Evolutionary conservation across 371 early-diverging fungal species (phyloP).

Genomic region (Smittium mucronatum): DNA sequence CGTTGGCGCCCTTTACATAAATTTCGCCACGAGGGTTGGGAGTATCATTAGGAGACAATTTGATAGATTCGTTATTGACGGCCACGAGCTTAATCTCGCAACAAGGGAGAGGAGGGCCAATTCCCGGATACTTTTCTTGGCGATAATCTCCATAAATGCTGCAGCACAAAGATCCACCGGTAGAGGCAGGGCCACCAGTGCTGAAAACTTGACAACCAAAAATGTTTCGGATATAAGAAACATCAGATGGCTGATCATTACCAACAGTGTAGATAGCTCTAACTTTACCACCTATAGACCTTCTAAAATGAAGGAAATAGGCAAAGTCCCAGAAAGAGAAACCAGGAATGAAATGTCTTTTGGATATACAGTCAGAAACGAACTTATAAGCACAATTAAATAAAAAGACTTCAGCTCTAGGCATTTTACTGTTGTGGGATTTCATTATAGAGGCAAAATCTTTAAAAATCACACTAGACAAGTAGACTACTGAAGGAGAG

Average conservation of each 20-base stretch:
- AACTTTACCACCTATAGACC: constrained; percentile 77
- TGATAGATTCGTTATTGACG: constrained; percentile 20
- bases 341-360: constrained; percentile 27
- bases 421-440: constrained; percentile 21
- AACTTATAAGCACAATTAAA: constrained; percentile 20
- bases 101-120: constrained; percentile 61
- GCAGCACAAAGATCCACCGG: constrained; percentile 14
- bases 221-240: constrained; percentile 23
- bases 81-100: constrained; percentile 78
- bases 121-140: constrained; percentile 41
- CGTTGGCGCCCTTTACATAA: constrained; percentile 43
- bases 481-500: constrained; percentile 21
- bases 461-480: constrained; percentile 17
- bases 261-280: constrained; percentile 41
- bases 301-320: constrained; percentile 59
- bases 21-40: constrained; percentile 68
- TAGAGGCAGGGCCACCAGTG: constrained; percentile 37
- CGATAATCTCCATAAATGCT: constrained; percentile 40
- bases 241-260: constrained; percentile 13
- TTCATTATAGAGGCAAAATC: constrained; percentile 28
- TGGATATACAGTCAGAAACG: constrained; percentile 21
- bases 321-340: constrained; percentile 54
- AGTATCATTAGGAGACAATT: constrained; percentile 43
- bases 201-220: constrained; percentile 39
- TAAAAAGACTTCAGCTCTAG: constrained; percentile 20